Evolutionary conservation across 768 basidiomycete species (phyloP).

Genomic region (Dacryopinax spathularia): DNA sequence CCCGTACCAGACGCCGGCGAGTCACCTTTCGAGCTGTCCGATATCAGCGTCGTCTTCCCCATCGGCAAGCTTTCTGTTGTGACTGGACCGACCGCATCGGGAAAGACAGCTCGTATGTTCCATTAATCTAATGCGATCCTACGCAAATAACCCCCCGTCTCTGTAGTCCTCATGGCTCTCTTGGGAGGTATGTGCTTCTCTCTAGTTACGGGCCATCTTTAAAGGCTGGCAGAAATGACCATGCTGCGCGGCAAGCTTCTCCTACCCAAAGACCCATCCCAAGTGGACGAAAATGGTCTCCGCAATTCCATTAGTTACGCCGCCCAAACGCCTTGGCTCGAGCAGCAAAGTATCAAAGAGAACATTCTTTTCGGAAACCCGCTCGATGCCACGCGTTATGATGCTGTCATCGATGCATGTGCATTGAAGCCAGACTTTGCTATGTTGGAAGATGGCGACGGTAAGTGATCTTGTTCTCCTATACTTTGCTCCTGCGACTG

Average conservation of each 20-base stretch:
- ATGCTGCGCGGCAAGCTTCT: conserved; percentile 39
- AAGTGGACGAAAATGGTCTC: conserved; percentile 24
- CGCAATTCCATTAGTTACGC: conserved; percentile 48
- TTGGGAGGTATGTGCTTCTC: conserved; percentile 23
- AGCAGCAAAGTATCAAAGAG: conserved; percentile 58
- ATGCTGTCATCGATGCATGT: conserved; percentile 67
- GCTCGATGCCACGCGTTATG: conserved; percentile 53
- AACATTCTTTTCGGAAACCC: conserved; percentile 72
- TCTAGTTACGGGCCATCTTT: conserved; percentile 15
- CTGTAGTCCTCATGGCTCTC: conserved; percentile 36
- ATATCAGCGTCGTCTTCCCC: conserved; percentile 58
- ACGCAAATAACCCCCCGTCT: not conserved
- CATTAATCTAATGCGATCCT: not conserved
- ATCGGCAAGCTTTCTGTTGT: conserved; percentile 54
- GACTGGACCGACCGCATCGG: conserved; percentile 66
- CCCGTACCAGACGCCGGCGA: not conserved
- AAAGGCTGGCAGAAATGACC: conserved; percentile 59
- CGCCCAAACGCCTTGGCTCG: conserved; percentile 56
- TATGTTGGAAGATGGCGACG: conserved; percentile 69
- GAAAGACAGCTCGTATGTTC: conserved; percentile 48
- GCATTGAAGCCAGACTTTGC: conserved; percentile 69
- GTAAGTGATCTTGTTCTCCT: not conserved
- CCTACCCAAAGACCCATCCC: conserved; percentile 50
- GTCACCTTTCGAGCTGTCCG: conserved; percentile 45
- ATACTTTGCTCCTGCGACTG: not conserved